Base-by-base conservation (phyloP, 495 filamentous ascomycete genomes). In the Ascobolus immersus region DNA sequence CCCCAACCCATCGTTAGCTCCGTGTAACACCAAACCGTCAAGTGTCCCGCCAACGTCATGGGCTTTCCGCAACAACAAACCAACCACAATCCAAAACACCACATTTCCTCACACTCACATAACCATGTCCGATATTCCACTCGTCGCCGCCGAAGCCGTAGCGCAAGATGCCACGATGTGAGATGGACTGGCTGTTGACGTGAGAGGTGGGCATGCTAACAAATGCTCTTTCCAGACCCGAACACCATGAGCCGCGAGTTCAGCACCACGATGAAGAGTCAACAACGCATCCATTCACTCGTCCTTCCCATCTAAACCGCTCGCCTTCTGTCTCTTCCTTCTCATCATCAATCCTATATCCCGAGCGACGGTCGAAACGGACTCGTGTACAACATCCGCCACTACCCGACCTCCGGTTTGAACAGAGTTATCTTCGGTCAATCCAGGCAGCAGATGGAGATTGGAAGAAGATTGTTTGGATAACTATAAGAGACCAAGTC, bases 401-500 rank as follows among this genome's bases (percentile, higher is more conserved):
- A 1, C 55, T 96, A 44, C 86, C 86, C 1, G 86, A 96, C 53
- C 55, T 96, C 42, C 62, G 86, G 32, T 94, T 94, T 52, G 86
- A 96, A 58, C 86, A 96, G 62, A 90, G 80, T 55, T 94, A 94
- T 48, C 60, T 96, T 25, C 71, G 71, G 30, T 82, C 78, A 50
- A 68, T 96, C 35, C 65, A 67, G 41, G 58, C 64, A 32, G 77
- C 77, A 14, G 64, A 86, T 37, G 47, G 47, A 1, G 70, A 66
- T 17, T 77, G 66, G 69, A 68, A 71, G 53, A 65, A 65, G 40
- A 64, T 96, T 22, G 62, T 61, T 17, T 77, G 67, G 64, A 84
- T 94, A 40, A 94, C 86, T 13, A 48, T 73, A 30, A 55, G 78
- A 44, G 86, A 94, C 53, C 84, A 94, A 65, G 75, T 89, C 51